phyloP scores from a whole-genome alignment of 192 early-diverging fungal genomes.

The Podochytrium sp. region DNA sequence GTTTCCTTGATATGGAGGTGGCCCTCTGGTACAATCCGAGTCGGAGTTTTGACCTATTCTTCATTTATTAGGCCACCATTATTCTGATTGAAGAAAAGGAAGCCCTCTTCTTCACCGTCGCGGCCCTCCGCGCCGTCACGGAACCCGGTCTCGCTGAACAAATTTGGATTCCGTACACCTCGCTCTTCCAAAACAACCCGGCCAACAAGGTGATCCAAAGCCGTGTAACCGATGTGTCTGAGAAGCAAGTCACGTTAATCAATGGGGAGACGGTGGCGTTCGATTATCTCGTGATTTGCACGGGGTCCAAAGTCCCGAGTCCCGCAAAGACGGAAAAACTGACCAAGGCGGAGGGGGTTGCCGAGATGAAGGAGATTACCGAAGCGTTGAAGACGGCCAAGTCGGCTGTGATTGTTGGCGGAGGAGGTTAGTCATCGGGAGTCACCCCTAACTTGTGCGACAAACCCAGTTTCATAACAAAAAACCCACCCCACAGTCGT shows the following conservation, averaged over 20 bases:
- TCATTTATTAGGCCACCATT: conserved; percentile 3
- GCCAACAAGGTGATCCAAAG: conserved; percentile 55
- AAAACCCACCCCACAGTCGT: conserved; percentile 41
- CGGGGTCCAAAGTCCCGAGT: conserved; percentile 58
- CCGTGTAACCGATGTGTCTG: conserved; percentile 41
- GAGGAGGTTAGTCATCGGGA: conserved; percentile 58
- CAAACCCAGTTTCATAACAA: not conserved
- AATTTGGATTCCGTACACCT: conserved; percentile 45
- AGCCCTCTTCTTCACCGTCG: conserved; percentile 2
- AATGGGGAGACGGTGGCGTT: conserved; percentile 56
- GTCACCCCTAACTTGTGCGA: conserved; percentile 9
- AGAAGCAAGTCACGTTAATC: conserved; percentile 47
- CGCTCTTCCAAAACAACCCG: conserved; percentile 33
- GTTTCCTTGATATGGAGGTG: too few relatives aligned
- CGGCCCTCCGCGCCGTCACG: conserved; percentile 37
- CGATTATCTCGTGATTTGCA: conserved; percentile 70
- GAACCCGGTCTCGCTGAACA: conserved; percentile 31
- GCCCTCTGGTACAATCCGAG: too few relatives aligned
- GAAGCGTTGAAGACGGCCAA: conserved; percentile 54
- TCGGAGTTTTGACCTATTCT: not conserved
- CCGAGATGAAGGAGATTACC: conserved; percentile 27
- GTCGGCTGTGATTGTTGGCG: conserved; percentile 66
- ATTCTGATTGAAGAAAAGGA: conserved; percentile 22
- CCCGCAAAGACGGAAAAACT: conserved; percentile 49
- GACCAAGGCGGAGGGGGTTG: conserved; percentile 41